These are phyloP conservation scores for Leccinum obscurum DNA, from an alignment of 768 basidiomycete species.

Conservation along the genomic window DNA sequence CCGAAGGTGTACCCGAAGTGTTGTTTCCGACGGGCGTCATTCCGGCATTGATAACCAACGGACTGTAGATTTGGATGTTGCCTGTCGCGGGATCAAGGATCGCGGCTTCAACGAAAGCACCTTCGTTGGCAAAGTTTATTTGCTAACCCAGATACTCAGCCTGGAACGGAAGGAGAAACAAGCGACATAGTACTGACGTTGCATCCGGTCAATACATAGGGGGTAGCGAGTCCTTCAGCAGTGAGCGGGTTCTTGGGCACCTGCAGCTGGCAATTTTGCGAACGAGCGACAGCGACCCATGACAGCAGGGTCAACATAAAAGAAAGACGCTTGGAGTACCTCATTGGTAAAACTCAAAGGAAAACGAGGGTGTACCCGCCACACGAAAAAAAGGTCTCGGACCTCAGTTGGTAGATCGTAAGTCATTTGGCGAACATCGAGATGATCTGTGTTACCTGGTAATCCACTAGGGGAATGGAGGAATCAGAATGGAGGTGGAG, in stretches of 20 bases:
- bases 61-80: slow-evolving; percentile 27
- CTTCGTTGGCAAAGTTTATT: slow-evolving; percentile 29
- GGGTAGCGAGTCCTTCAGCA: slow-evolving; percentile 28
- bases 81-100: slow-evolving; percentile 32
- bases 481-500: not conserved
- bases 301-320: slow-evolving; percentile 20
- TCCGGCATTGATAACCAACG: slow-evolving; percentile 32
- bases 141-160: slow-evolving; percentile 15
- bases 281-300: slow-evolving; percentile 13
- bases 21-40: slow-evolving; percentile 20
- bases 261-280: slow-evolving; percentile 26
- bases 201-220: slow-evolving; percentile 29
- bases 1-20: not conserved
- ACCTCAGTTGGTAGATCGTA: slow-evolving; percentile 11
- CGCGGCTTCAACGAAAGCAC: slow-evolving; percentile 28
- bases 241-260: slow-evolving; percentile 25
- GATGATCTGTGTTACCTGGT: slow-evolving; percentile 9
- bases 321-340: slow-evolving; percentile 1
- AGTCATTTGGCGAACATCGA: not conserved
- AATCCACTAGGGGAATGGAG: slow-evolving; percentile 11
- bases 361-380: slow-evolving; percentile 22
- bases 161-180: not conserved
- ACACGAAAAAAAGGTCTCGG: slow-evolving; percentile 24
- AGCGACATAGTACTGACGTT: slow-evolving; percentile 16
- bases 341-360: slow-evolving; percentile 15